These are phyloP conservation scores for Pistacia atlantica DNA, from an alignment of 345 rosid species.

Conservation along the genomic window DNA sequence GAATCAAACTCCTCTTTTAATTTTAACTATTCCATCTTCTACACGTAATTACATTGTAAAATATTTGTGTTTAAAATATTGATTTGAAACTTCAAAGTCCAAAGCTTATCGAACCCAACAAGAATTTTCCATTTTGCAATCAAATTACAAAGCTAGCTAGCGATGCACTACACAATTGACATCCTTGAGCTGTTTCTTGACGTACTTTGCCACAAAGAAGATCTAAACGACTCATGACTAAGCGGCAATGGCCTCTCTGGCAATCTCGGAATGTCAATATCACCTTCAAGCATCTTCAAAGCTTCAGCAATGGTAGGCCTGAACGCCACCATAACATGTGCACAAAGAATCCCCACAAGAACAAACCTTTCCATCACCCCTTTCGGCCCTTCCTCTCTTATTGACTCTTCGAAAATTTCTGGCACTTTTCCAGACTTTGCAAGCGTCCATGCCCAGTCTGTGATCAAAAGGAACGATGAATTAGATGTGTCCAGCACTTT, in stretches of 20 bases:
- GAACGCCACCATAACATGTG: conserved; percentile 61
- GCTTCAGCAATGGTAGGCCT: conserved; percentile 62
- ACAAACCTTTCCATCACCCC: conserved; percentile 67
- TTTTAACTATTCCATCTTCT: neutral
- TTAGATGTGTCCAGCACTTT: conserved; percentile 48
- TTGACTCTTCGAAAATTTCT: conserved; percentile 38
- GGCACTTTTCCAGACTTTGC: conserved; percentile 43
- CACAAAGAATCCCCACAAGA: conserved; percentile 64
- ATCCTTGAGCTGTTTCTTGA: conserved; percentile 22
- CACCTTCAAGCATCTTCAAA: conserved; percentile 61
- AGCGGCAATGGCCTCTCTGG: conserved; percentile 71
- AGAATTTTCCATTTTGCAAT: no score
- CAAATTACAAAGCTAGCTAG: no score
- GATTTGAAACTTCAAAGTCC: no score
- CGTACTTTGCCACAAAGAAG: conserved; percentile 20
- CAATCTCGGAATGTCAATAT: conserved; percentile 56
- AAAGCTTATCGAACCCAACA: no score
- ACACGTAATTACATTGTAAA: no score
- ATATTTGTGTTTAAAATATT: no score
- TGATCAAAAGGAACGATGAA: conserved; percentile 41
- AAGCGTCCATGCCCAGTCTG: conserved; percentile 64
- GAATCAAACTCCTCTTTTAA: neutral
- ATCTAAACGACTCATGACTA: conserved; percentile 45
- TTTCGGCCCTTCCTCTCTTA: conserved; percentile 48
- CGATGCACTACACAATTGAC: neutral